Percentiles rank a stretch among this genome's conserved stretches.
phyloP scores from a whole-genome alignment of 1,284 basidiomycete species.

The Austroboletus niveus region DNA sequence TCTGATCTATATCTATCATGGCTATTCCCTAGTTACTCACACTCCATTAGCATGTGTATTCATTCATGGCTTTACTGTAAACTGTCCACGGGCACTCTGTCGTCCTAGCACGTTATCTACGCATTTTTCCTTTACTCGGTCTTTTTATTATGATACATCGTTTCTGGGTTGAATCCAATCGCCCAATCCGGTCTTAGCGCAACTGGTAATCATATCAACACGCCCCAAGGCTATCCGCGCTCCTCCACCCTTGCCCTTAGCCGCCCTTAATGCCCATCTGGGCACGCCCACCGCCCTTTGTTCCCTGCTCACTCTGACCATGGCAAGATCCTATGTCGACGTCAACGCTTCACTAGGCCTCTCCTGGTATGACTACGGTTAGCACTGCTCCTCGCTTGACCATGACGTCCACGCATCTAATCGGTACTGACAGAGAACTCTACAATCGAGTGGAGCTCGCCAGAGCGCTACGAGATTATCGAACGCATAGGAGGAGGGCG shows the following conservation, averaged over 20 bases:
- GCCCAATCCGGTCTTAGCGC: slow-evolving; percentile 11
- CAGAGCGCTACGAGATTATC: slow-evolving; percentile 81
- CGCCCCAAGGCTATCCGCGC: slow-evolving; percentile 25
- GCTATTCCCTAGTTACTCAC: slow-evolving; percentile 25
- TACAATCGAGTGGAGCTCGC: slow-evolving; percentile 70
- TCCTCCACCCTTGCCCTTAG: slow-evolving; percentile 12
- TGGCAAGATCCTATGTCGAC: slow-evolving; percentile 51
- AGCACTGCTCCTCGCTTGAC: slow-evolving; percentile 12
- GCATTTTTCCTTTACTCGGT: slow-evolving; percentile 6
- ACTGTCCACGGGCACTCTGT: slow-evolving; percentile 25
- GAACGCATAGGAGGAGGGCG: slow-evolving; percentile 79
- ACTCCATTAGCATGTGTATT: slow-evolving; percentile 30
- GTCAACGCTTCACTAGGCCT: slow-evolving; percentile 46
- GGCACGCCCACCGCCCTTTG: slow-evolving; percentile 19
- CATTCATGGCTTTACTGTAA: slow-evolving; percentile 28
- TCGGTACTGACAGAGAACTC: slow-evolving; percentile 53
- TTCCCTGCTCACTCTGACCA: slow-evolving; percentile 24
- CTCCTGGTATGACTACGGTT: slow-evolving; percentile 54
- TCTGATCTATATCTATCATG: slow-evolving; percentile 28
- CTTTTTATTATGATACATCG: slow-evolving; percentile 15
- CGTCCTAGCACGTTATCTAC: slow-evolving; percentile 22
- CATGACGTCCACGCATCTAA: slow-evolving; percentile 3
- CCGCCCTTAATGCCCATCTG: slow-evolving; percentile 25
- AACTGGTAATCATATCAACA: slow-evolving; percentile 5
- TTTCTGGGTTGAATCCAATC: slow-evolving; percentile 1